Percentiles rank a stretch among this genome's conserved stretches.
Conservation (phyloP, 2,329 filamentous ascomycete species). For the Calonectria multiphialidica region DNA sequence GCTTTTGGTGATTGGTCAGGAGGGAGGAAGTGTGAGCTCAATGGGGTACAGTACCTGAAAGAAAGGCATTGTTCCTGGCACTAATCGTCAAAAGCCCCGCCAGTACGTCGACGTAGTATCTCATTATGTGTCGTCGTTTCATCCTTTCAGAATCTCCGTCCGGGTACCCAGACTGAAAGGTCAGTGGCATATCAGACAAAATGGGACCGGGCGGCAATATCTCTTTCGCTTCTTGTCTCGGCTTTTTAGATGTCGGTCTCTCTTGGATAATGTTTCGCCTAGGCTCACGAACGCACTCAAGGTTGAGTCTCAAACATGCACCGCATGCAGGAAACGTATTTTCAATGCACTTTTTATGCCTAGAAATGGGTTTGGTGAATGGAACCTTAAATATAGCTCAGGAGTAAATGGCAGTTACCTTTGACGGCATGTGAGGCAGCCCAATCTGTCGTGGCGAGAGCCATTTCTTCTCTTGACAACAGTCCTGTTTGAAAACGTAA, state of each 20-base stretch:
- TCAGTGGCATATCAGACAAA: neutral
- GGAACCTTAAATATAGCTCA: too few relatives aligned
- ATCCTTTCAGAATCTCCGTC: neutral
- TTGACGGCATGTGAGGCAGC: constrained; percentile 17
- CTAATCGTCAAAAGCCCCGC: neutral
- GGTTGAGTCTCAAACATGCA: constrained; percentile 11
- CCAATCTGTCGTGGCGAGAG: constrained; percentile 15
- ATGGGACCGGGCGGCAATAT: neutral
- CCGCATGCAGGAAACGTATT: constrained; percentile 17
- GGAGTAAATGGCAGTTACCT: neutral
- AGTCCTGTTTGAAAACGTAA: too few relatives aligned
- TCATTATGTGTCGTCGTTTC: constrained; percentile 1
- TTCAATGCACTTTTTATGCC: constrained; percentile 18
- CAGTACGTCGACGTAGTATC: constrained; percentile 8
- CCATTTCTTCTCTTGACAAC: neutral
- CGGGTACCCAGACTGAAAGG: neutral
- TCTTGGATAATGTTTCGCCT: neutral
- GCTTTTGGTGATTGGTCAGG: neutral
- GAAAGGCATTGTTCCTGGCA: constrained; percentile 9
- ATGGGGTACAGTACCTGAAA: neutral
- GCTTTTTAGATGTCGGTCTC: neutral
- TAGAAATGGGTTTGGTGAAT: neutral
- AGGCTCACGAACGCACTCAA: constrained; percentile 10
- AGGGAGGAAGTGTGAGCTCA: neutral
- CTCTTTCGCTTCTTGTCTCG: neutral